Evolutionary conservation across 768 basidiomycete species (phyloP).

Genomic region (Holtermanniella nyarrowii): DNA sequence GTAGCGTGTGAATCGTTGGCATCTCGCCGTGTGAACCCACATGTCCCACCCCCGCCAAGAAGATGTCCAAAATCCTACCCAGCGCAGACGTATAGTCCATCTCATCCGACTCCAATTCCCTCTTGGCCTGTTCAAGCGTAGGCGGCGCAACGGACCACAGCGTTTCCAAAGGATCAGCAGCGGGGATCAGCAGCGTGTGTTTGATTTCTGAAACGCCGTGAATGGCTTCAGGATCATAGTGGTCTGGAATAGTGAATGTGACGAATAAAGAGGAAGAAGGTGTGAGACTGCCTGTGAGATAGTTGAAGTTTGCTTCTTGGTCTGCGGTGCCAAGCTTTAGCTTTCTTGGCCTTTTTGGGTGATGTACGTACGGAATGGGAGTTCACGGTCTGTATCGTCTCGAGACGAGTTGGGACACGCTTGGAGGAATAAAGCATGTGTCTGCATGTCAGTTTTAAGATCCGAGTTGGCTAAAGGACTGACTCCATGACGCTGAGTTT

Average conservation of each 20-base stretch:
- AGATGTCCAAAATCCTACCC: slow-evolving; percentile 1
- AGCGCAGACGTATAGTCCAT: slow-evolving; percentile 50
- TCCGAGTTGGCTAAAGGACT: slow-evolving; percentile 2
- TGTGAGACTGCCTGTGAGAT: slow-evolving; percentile 67
- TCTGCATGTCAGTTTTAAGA: slow-evolving; percentile 42
- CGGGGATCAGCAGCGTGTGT: slow-evolving; percentile 64
- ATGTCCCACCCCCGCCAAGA: background rate
- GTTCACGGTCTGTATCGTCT: slow-evolving; percentile 77
- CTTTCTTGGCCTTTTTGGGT: slow-evolving; percentile 5
- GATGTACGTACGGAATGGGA: slow-evolving; percentile 52
- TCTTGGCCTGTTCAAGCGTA: slow-evolving; percentile 50
- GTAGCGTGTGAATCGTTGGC: slow-evolving; percentile 26
- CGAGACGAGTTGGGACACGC: slow-evolving; percentile 57
- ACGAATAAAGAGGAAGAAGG: slow-evolving; percentile 62
- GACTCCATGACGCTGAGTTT: slow-evolving; percentile 50
- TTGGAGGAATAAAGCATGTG: slow-evolving; percentile 59
- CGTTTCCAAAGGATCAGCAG: slow-evolving; percentile 48
- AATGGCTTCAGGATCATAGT: slow-evolving; percentile 37
- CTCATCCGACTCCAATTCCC: slow-evolving; percentile 36
- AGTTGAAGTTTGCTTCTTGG: slow-evolving; percentile 78
- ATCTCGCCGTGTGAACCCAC: background rate
- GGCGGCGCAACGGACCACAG: slow-evolving; percentile 86
- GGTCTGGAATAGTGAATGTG: slow-evolving; percentile 45
- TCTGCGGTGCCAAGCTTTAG: slow-evolving; percentile 12
- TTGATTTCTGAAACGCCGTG: slow-evolving; percentile 5